phyloP scores from a whole-genome alignment of 1,284 basidiomycete species.

The Moniliella sp. region DNA sequence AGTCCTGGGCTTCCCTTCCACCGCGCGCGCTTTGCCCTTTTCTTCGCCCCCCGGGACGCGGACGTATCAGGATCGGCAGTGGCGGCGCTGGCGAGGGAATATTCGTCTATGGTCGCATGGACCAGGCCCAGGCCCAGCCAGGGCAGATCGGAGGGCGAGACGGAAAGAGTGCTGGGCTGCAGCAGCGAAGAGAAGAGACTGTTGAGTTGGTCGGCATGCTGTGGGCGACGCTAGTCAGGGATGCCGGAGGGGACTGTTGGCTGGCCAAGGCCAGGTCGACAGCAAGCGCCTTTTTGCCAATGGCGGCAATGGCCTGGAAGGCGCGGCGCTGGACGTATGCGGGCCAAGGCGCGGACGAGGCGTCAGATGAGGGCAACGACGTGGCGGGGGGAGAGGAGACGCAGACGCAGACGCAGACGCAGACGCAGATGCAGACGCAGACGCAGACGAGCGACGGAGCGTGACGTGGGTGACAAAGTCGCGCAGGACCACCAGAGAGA shows the following conservation, averaged over 20 bases:
- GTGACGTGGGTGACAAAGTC: slow-evolving; percentile 15
- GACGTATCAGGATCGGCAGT: too few species aligned
- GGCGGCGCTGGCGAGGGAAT: too few species aligned
- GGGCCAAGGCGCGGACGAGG: slow-evolving; percentile 5
- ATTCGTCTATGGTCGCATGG: too few species aligned
- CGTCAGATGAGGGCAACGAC: neutral
- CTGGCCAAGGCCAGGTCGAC: neutral
- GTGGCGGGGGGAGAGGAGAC: slow-evolving; percentile 1
- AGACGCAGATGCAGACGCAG: neutral
- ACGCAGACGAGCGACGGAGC: slow-evolving; percentile 7
- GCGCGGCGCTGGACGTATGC: slow-evolving; percentile 12
- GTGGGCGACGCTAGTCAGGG: too few species aligned
- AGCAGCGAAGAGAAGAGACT: slow-evolving; percentile 7
- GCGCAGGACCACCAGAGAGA: slow-evolving; percentile 7
- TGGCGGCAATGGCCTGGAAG: slow-evolving; percentile 13
- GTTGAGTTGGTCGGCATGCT: slow-evolving; percentile 4
- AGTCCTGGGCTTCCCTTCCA: too few species aligned
- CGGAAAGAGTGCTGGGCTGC: slow-evolving; percentile 8
- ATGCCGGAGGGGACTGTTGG: too few species aligned
- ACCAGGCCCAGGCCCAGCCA: too few species aligned
- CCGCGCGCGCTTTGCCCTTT: too few species aligned
- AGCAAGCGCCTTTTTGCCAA: slow-evolving; percentile 9
- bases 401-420: too few species aligned
- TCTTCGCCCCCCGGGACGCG: too few species aligned
- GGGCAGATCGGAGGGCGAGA: too few species aligned